Base-by-base conservation (phyloP, 345 rosid genomes). In the Eucalyptus polybractea region DNA sequence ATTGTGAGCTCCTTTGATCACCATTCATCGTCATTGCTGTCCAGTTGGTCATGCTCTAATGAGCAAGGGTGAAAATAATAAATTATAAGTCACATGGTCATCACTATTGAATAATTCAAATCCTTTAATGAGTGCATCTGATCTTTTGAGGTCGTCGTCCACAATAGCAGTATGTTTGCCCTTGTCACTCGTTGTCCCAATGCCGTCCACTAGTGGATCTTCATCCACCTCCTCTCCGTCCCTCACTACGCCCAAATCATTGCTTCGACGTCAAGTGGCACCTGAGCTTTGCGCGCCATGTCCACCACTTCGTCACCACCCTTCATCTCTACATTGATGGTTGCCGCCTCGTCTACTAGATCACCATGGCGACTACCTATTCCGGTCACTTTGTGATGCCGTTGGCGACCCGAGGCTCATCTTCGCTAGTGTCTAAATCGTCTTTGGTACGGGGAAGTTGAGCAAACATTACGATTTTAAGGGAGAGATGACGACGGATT, bases 11-110 rank as follows among this genome's bases (percentile, higher is more conserved):
- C 76, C 3, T 65, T 17, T 3, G 2, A 14, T 17, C 8, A 27
- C 1, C 0, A 12, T 6, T 12, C 4, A 62, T 62, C 8, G 1
- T 13, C n/a, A 27, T 62, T n/a, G 37, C 10, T 0, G 0, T n/a
- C 10, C 1, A n/a, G 6, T 15, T n/a, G 17, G 33, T n/a, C 21
- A 8, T 65, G 76, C 21, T 13, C 5, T n/a, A 0, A n/a, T 7
- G 37, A n/a, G 10, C 7, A 33, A n/a, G 5, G 22, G 76, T n/a
- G 10, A 65, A 65, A 65, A 65, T 65, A 11, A n/a, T 11, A 2
- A 65, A 33, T n/a, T 14, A 65, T n/a, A 15, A 16, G 37, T 65
- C 40, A n/a, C 37, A 65, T 65, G 40, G 5, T 9, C 2, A n/a
- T n/a, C 40, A 2, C 33, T 29, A 7, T 65, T 4, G 22, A 65